phyloP scores from a whole-genome alignment of 805 yeast species.

The Candida taoyuanica region DNA sequence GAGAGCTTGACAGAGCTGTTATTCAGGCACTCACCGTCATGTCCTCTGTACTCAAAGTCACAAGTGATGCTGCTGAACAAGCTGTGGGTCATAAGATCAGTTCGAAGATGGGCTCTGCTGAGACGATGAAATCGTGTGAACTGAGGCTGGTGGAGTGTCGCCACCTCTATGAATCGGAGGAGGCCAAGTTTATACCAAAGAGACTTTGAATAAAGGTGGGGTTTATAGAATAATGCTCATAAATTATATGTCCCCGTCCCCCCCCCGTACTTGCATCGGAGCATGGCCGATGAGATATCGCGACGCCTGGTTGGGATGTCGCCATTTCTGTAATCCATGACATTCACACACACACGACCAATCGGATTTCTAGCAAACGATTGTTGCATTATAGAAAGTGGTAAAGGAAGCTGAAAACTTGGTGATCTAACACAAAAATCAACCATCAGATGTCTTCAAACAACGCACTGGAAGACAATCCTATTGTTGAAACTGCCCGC shows the following conservation, averaged over 20 bases:
- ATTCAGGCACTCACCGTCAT: conserved; percentile 54
- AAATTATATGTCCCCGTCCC: too few species aligned
- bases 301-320: background rate
- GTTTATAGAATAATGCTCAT: too few species aligned
- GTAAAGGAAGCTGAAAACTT: background rate
- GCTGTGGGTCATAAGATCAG: conserved; percentile 35
- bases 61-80: conserved; percentile 36
- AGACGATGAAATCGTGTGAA: conserved; percentile 69
- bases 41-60: conserved; percentile 45
- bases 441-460: conserved; percentile 12
- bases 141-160: conserved; percentile 60
- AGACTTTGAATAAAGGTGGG: conserved; percentile 1
- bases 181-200: conserved; percentile 11
- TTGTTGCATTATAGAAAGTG: too few species aligned
- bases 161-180: conserved; percentile 27
- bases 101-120: conserved; percentile 52
- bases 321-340: too few species aligned
- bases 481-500: conserved; percentile 15
- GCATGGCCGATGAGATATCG: too few species aligned
- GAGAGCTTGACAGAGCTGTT: conserved; percentile 31
- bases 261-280: too few species aligned
- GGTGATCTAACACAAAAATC: background rate
- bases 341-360: too few species aligned
- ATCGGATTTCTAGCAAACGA: too few species aligned
- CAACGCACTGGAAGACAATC: conserved; percentile 19